phyloP scores from a whole-genome alignment of 495 filamentous ascomycete genomes.

The Neurospora sp. region DNA sequence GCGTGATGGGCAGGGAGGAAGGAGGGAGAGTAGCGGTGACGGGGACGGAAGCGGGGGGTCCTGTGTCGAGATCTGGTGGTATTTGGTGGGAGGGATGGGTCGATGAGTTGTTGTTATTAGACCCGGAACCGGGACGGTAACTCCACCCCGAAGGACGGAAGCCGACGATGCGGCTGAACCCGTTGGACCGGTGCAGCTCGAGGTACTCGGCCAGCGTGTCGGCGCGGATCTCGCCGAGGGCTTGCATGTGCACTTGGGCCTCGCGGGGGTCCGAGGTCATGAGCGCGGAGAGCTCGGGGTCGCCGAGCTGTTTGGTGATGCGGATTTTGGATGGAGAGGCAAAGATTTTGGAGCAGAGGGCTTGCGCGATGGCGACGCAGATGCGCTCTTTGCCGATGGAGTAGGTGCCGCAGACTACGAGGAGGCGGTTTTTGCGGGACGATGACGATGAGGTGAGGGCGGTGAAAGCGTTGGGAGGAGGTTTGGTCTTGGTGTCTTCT shows the following conservation, averaged over 20 bases:
- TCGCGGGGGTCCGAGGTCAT: slow-evolving; percentile 71
- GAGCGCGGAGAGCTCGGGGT: slow-evolving; percentile 63
- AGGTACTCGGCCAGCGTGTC: slow-evolving; percentile 88
- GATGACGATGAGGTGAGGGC: slow-evolving; percentile 6
- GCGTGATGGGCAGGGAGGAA: slow-evolving; percentile 26
- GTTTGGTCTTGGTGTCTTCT: neutral
- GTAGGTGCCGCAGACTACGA: slow-evolving; percentile 94
- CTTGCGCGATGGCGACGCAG: slow-evolving; percentile 81
- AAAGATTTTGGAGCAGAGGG: slow-evolving; percentile 83
- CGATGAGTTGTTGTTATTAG: neutral
- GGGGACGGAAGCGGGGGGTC: slow-evolving; percentile 2
- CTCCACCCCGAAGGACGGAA: slow-evolving; percentile 91
- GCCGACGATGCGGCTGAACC: slow-evolving; percentile 76
- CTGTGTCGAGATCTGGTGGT: neutral
- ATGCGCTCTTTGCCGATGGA: slow-evolving; percentile 97
- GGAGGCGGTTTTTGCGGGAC: slow-evolving; percentile 41
- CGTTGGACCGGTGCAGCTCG: slow-evolving; percentile 54
- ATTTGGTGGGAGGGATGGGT: slow-evolving; percentile 18
- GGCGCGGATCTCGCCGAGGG: slow-evolving; percentile 78
- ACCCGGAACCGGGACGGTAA: slow-evolving; percentile 47
- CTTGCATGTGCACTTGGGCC: slow-evolving; percentile 97
- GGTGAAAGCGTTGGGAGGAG: slow-evolving; percentile 15
- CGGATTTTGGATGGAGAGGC: slow-evolving; percentile 70
- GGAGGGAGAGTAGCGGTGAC: slow-evolving; percentile 25
- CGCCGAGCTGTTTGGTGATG: slow-evolving; percentile 77